Base-by-base conservation (phyloP, 2,329 filamentous ascomycete species). In the Verticillium alfalfae region DNA sequence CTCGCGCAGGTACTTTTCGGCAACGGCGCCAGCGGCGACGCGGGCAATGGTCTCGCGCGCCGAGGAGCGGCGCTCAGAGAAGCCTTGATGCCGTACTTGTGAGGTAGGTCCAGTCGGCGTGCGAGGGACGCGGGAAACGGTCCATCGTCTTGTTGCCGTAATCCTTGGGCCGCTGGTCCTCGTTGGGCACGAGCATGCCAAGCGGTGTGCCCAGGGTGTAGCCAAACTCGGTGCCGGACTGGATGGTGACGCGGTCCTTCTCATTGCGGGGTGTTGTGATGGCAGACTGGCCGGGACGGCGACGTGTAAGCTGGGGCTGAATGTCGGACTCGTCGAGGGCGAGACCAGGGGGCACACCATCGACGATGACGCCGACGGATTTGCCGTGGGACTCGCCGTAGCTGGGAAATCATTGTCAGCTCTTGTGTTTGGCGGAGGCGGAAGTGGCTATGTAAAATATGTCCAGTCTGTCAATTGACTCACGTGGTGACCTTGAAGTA, bases 61-160 rank as follows among this genome's bases (percentile, higher is more conserved):
- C 73, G 89, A 93, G 73, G 90, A 93, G 65, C 95, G 85, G 60
- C 95, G n/a, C n/a, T n/a, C n/a, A n/a, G n/a, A n/a, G 87, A 91
- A 41, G 95, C 93, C 81, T 96, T 96, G 68, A 96, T 88, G 62
- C 94, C 94, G 75, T 99, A 99, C 80, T 98, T 98, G 97, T 91
- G 64, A 97, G 83, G 79, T 98, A 98, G 64, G 95, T 98, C 86
- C 90, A 97, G 78, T 98, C 94, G 63, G 95, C 94, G 78, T 98
- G 95, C 73, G 88, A 92, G 39, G 94, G 95, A 59, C 95, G 86
- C 5, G 95, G 95, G 83, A 90, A 98, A 65, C 88, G 79, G 76
- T 98, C 92, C 86, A 97, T 97, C 36, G 93, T 97, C 73, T 87
- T 85, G 77, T 87, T 86, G 61, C 91, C 91, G 77, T 98, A 98